A percentile compares a stretch with the other conserved stretches of the same genome.
Evolutionary conservation across 257 asterid genomes (phyloP).

Genomic region (Linaria vulgaris): DNA sequence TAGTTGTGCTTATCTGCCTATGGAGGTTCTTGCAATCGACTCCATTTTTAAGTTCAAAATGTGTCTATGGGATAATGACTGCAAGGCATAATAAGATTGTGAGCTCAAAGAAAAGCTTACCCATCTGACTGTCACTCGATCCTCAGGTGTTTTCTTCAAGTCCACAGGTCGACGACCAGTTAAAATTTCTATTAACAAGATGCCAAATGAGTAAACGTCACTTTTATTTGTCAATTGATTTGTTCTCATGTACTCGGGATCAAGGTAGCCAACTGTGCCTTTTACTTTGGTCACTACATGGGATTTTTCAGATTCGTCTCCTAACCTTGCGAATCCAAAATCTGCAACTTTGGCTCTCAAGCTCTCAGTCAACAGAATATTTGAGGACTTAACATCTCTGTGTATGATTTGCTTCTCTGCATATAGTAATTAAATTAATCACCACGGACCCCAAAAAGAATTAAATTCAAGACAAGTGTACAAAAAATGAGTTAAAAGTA

Average conservation of each 20-base stretch:
- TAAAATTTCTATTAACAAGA: constrained; percentile 74
- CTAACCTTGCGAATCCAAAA: constrained; percentile 89
- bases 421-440: constrained; percentile 15
- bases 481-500: background rate
- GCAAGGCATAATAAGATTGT: background rate
- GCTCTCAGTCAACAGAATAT: constrained; percentile 88
- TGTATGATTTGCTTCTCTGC: constrained; percentile 98
- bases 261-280: constrained; percentile 97
- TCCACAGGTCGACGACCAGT: constrained; percentile 98
- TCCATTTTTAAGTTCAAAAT: no score
- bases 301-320: constrained; percentile 79
- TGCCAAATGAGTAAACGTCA: constrained; percentile 93
- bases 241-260: constrained; percentile 96
- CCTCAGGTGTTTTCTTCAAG: constrained; percentile 60
- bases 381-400: constrained; percentile 96
- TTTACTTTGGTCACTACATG: constrained; percentile 86
- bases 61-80: background rate
- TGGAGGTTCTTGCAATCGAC: no score
- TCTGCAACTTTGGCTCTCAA: constrained; percentile 94
- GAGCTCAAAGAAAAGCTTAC: constrained; percentile 41
- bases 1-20: no score
- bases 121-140: constrained; percentile 91
- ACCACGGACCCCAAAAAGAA: constrained; percentile 12
- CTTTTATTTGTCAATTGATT: constrained; percentile 83
- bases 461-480: background rate